These are phyloP conservation scores for Gynostemma pentaphyllum DNA, from an alignment of 306 rosid genomes.

Conservation along the genomic window DNA sequence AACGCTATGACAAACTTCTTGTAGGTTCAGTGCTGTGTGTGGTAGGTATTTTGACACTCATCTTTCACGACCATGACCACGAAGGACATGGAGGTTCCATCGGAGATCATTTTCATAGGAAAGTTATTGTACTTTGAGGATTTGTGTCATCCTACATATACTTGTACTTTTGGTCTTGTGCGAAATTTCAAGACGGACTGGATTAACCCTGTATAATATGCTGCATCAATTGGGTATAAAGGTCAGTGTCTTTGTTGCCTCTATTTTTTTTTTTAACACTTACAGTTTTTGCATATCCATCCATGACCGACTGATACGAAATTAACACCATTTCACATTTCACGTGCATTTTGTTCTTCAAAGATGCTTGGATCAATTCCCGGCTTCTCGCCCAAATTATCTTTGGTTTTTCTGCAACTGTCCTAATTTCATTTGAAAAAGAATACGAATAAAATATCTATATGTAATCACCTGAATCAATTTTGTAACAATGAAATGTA, in stretches of 20 bases:
- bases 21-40: constrained; percentile 82
- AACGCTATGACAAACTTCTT: constrained; percentile 86
- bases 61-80: constrained; percentile 61
- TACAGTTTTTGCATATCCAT: neutral
- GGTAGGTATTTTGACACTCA: constrained; percentile 74
- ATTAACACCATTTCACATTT: neutral
- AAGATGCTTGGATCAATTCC: neutral
- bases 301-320: too few species aligned
- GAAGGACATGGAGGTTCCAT: constrained; percentile 31
- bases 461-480: too few species aligned
- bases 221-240: constrained; percentile 3
- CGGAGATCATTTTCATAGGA: constrained; percentile 59
- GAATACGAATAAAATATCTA: too few species aligned
- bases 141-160: neutral
- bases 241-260: neutral
- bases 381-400: neutral
- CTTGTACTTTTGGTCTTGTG: neutral
- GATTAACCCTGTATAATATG: neutral
- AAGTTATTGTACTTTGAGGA: constrained; percentile 42
- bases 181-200: neutral
- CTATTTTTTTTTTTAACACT: neutral
- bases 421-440: neutral
- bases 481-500: too few species aligned
- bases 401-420: neutral
- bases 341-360: neutral